Evolutionary conservation across 768 basidiomycete genomes (phyloP), one percentile per base, ranked within the genome.

Genomic region (Leucosporidium creatinivorum): DNA sequence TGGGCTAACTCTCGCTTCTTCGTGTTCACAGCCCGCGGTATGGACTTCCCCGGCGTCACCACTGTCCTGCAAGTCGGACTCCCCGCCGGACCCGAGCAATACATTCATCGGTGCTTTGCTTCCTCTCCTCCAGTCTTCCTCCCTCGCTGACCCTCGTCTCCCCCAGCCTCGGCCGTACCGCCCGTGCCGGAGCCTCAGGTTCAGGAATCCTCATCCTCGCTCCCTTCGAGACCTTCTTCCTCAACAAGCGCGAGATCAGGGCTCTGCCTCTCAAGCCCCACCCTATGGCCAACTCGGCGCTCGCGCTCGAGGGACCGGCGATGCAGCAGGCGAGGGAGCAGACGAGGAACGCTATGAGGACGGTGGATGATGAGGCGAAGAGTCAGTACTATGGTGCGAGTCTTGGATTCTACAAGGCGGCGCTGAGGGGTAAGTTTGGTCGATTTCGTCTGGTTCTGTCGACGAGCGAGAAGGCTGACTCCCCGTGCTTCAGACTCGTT

Each of bases 381-480:
- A 78, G 77, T 0, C 80, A 83, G 71, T 82, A 82, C 1, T 87
- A 86, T 72, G 78, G 80, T 39, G 80, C 84, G 31, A 84, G 80
- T 79, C 75, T 86, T 52, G 85, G 85, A 18, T 86, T 84, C 75
- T 86, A 85, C 75, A 82, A 83, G 25, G 75, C 78, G 6, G 77
- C 76, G 57, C 55, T 78, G 59, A 50, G 61, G 23, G 39, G 81
- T 78, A 71, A 61, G 49, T 69, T n/a, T n/a, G n/a, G n/a, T n/a
- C n/a, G n/a, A n/a, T n/a, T n/a, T n/a, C n/a, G n/a, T n/a, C n/a
- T n/a, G n/a, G n/a, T n/a, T n/a, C n/a, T n/a, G n/a, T n/a, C n/a
- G n/a, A n/a, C n/a, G n/a, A n/a, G n/a, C n/a, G n/a, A n/a, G n/a
- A n/a, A n/a, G n/a, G n/a, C n/a, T n/a, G n/a, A n/a, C n/a, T n/a